Conservation (phyloP, 805 yeast species). For the Hemisphaericaspora nanyangensis region DNA sequence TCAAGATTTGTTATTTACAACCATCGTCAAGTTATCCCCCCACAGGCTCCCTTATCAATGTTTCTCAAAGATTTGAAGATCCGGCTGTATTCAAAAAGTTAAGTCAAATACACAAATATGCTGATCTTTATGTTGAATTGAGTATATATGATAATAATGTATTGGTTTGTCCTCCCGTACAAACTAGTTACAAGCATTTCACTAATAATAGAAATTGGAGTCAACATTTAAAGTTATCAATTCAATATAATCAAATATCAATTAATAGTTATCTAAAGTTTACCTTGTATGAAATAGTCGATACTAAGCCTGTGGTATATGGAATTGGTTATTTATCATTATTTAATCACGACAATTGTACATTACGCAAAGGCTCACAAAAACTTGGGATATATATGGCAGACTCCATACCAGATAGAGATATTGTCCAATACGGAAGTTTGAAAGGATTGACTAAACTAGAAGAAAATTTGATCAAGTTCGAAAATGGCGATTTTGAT, state of each 20-base stretch:
- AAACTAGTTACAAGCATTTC: constrained; percentile 33
- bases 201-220: constrained; percentile 52
- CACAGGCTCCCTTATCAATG: constrained; percentile 14
- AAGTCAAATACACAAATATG: constrained; percentile 27
- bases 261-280: constrained; percentile 57
- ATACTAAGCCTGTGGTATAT: constrained; percentile 48
- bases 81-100: constrained; percentile 32
- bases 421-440: constrained; percentile 17
- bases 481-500: constrained; percentile 64
- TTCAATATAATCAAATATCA: constrained; percentile 68
- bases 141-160: constrained; percentile 30
- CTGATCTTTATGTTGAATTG: constrained; percentile 31
- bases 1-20: constrained; percentile 31
- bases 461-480: constrained; percentile 54
- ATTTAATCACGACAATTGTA: constrained; percentile 50
- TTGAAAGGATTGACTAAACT: constrained; percentile 25
- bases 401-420: constrained; percentile 16
- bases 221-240: constrained; percentile 70
- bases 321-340: constrained; percentile 59
- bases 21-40: constrained; percentile 1
- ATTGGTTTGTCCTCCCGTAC: constrained; percentile 26
- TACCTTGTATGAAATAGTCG: constrained; percentile 64
- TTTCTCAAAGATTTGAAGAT: constrained; percentile 33
- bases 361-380: constrained; percentile 72
- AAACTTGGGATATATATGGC: constrained; percentile 27